Evolutionary conservation across 1,139 yeast genomes (phyloP), one percentile per base, ranked within the genome.

Genomic region (Kodamaea sp.): DNA sequence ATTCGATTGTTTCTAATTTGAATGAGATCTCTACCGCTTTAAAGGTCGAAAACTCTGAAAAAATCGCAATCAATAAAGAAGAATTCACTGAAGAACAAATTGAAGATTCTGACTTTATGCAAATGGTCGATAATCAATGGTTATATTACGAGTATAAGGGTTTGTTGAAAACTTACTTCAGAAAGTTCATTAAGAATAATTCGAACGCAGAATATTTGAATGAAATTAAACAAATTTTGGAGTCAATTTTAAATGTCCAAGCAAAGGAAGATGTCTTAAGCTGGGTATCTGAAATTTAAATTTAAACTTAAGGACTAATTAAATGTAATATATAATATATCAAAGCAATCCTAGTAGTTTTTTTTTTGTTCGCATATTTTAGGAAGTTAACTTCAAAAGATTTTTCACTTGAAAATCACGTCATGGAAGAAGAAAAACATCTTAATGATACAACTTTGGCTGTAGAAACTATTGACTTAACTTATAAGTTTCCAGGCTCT

Each of bases 401-500:
- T 8, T 27, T 15, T 15, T 15, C 30, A 11, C 8, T 15, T 9
- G 9, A 8, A 27, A 8, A 11, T 8, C 11, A 15, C 12, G 4
- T 15, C 20, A 15, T 15, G 20, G 20, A 15, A 15, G 20, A 15
- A 15, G 20, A 11, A 7, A 9, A 25, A 26, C 44, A 44, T 29
- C 32, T 37, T 10, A 37, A 40, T 29, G 57, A 50, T 31, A 36
- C 36, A 11, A 44, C 63, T 4, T 46, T 60, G 24, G 87, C 92
- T 38, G 79, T 89, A 24, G 82, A 78, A 49, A 83, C 94, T 1
- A 65, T 68, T 9, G 63, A 79, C 38, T 69, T 92, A 37, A 78
- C 83, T 2, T 92, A 89, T 60, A 78, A 75, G 35, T 92, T 86
- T 55, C 78, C 86, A 0, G 61, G 65, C 3, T 72, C 77, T 41